These are phyloP conservation scores for Discostella stelligeroides DNA, from an alignment of 108 stramenopile species.

Conservation along the genomic window DNA sequence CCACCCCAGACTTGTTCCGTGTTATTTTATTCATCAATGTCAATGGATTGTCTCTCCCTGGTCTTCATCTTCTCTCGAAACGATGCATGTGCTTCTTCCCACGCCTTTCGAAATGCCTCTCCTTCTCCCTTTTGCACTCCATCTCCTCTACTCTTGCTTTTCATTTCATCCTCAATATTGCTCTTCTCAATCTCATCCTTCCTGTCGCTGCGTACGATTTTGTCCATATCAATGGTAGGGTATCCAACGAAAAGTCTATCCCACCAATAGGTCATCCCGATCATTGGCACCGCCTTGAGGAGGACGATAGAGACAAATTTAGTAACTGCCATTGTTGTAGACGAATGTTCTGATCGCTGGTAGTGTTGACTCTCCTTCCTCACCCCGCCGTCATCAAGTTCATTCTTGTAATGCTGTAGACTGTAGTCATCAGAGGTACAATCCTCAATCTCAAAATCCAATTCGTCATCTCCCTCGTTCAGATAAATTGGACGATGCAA, in stretches of 20 bases:
- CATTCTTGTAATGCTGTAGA: neutral
- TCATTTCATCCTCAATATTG: slow-evolving; percentile 12
- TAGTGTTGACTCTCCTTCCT: no score
- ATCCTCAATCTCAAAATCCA: slow-evolving; percentile 47
- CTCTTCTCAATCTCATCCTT: neutral
- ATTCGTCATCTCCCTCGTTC: slow-evolving; percentile 42
- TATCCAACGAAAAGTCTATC: slow-evolving; percentile 25
- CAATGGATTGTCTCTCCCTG: slow-evolving; percentile 27
- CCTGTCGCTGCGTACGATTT: slow-evolving; percentile 14
- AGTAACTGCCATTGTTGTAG: neutral
- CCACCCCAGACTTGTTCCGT: no score
- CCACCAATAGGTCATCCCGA: slow-evolving; percentile 45
- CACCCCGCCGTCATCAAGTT: neutral
- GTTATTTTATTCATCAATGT: slow-evolving; percentile 18
- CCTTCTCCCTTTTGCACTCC: neutral
- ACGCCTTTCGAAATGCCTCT: slow-evolving; percentile 49
- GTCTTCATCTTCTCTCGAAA: slow-evolving; percentile 51
- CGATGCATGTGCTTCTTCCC: slow-evolving; percentile 48
- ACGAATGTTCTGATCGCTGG: no score
- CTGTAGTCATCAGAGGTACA: neutral
- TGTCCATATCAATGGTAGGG: slow-evolving; percentile 29
- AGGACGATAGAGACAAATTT: slow-evolving; percentile 32
- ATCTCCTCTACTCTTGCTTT: slow-evolving; percentile 14
- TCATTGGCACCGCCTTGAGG: slow-evolving; percentile 47
- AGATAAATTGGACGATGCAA: slow-evolving; percentile 39